These are phyloP conservation scores for Ambrosiella xylebori DNA, from an alignment of 2,329 filamentous ascomycete species.

Conservation along the genomic window DNA sequence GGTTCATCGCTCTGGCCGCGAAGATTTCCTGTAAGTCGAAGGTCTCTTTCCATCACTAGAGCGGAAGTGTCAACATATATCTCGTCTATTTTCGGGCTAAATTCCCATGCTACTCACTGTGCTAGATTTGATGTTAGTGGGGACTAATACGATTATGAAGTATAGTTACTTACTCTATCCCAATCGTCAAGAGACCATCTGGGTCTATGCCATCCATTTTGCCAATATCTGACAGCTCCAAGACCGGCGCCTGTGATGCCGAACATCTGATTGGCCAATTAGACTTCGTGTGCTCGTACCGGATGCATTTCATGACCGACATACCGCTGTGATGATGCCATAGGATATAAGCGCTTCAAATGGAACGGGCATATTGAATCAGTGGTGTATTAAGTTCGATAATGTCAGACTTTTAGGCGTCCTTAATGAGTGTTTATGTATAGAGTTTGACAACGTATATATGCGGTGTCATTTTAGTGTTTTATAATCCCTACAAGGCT, in stretches of 20 bases:
- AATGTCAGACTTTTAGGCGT: too few relatives aligned
- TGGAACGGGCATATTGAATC: slow-evolving; percentile 40
- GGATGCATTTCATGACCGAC: slow-evolving; percentile 17
- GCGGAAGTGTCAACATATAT: slow-evolving; percentile 7
- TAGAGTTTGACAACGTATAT: too few relatives aligned
- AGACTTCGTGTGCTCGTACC: slow-evolving; percentile 13
- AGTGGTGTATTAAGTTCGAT: background rate
- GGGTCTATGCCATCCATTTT: slow-evolving; percentile 43
- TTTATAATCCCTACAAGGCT: too few relatives aligned
- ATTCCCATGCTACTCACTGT: slow-evolving; percentile 28
- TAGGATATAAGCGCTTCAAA: slow-evolving; percentile 49
- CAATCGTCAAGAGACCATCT: slow-evolving; percentile 45
- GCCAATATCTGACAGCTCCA: slow-evolving; percentile 36
- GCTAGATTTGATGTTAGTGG: slow-evolving; percentile 25
- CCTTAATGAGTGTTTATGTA: too few relatives aligned
- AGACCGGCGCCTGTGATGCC: slow-evolving; percentile 41
- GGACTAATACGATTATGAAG: background rate
- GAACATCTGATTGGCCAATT: slow-evolving; percentile 37
- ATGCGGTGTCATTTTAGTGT: too few relatives aligned
- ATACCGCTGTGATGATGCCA: slow-evolving; percentile 44
- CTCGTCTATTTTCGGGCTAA: too few relatives aligned
- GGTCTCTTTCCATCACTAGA: slow-evolving; percentile 48
- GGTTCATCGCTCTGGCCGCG: slow-evolving; percentile 41
- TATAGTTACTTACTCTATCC: slow-evolving; percentile 35
- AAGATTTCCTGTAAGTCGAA: slow-evolving; percentile 39